Base-by-base conservation (phyloP, 2,329 filamentous ascomycete genomes). In the Tricladium varicosporioides region DNA sequence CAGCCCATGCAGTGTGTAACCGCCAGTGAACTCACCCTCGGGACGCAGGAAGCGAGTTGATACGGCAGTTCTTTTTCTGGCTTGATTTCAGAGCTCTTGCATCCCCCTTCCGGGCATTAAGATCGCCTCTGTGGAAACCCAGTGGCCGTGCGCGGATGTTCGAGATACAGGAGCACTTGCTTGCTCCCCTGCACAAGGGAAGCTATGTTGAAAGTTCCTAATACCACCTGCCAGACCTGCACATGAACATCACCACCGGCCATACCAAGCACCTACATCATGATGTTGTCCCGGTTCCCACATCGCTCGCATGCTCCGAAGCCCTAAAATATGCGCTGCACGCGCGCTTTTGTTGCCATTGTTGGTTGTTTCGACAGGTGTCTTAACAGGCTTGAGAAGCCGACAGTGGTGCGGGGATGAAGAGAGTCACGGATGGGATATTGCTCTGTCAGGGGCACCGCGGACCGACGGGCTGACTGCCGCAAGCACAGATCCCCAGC, bases 291-390 rank as follows among this genome's bases (percentile, higher is more conserved):
- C 22, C 22, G 22, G 22, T 27, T 7, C 22, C 22, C 45, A 15
- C 45, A 31, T 16, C 51, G 13, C 13, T 36, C 31, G 9, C 15
- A 10, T 47, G 15, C n/a, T 19, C 27, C 27, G 43, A 43, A 32
- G 44, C 27, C 51, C 51, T 48, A 42, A 27, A 52, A 51, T 51
- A 56, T 60, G 57, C 55, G 55, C 60, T 53, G 53, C 33, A 57
- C 56, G 57, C 59, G 55, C 50, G 36, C 50, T 44, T 56, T 48
- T 58, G 53, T 42, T 53, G 46, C 49, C n/a, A 40, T 48, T 49
- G 46, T 40, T 50, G 32, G 48, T 51, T 51, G 31, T 5, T 15
- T 32, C 47, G 32, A 18, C 43, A 48, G 42, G 11, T 13, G 11
- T 43, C 9, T 14, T 51, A 36, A 46, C 19, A 22, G 36, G 51